Conservation (phyloP, 2,329 filamentous ascomycete genomes). For the Diaporthe amygdali region DNA sequence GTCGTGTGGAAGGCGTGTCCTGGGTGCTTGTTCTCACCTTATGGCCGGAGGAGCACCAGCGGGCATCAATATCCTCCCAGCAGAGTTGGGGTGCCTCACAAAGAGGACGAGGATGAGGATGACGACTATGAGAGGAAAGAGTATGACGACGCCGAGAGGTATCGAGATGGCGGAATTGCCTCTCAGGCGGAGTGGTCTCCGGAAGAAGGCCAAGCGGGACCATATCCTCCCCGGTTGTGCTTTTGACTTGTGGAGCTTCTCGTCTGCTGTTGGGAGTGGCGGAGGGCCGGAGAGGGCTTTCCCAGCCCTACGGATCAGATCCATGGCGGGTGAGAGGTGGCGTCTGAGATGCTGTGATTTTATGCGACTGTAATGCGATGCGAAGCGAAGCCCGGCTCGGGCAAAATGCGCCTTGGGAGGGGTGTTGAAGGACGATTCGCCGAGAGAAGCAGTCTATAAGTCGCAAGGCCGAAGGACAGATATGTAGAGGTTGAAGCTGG, state of each 20-base stretch:
- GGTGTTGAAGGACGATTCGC: neutral
- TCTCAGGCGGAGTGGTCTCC: conserved; percentile 83
- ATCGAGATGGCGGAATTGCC: conserved; percentile 93
- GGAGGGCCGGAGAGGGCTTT: conserved; percentile 50
- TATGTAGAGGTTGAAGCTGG: neutral
- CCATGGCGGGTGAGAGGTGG: conserved; percentile 51
- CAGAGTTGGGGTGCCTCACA: conserved; percentile 82
- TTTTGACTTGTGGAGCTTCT: conserved; percentile 43
- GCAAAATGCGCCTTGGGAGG: neutral
- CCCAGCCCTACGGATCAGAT: conserved; percentile 62
- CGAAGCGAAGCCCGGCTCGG: neutral
- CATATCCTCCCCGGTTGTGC: conserved; percentile 39
- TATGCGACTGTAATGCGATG: neutral
- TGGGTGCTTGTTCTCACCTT: conserved; percentile 63
- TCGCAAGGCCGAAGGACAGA: neutral
- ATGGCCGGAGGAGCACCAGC: conserved; percentile 87
- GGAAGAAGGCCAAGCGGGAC: conserved; percentile 77
- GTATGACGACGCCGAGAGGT: conserved; percentile 87
- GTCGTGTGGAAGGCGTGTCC: neutral
- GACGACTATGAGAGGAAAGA: conserved; percentile 92
- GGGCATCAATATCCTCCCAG: conserved; percentile 84
- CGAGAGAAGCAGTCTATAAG: conserved; percentile 17
- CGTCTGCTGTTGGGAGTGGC: conserved; percentile 56
- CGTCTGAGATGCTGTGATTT: neutral
- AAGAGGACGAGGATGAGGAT: conserved; percentile 90